A percentile compares a stretch with the other conserved stretches of the same genome.
These are phyloP conservation scores for Haplosporangium gracile DNA, from an alignment of 192 early-diverging fungal species.

Conservation along the genomic window DNA sequence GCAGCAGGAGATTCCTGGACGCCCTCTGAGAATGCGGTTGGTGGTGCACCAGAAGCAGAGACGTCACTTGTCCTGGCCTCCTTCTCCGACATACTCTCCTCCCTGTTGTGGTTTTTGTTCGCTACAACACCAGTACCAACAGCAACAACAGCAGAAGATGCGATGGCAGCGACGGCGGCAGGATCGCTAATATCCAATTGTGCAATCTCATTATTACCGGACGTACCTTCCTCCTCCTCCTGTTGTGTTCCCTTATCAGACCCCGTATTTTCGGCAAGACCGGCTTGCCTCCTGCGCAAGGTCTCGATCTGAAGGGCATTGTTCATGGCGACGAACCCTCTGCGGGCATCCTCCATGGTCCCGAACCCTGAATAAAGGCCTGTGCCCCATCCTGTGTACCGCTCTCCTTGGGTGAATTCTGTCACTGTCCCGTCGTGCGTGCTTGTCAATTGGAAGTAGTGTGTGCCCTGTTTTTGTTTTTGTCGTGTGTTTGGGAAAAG, in stretches of 20 bases:
- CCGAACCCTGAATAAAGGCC: constrained; percentile 10
- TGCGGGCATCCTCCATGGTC: constrained; percentile 21
- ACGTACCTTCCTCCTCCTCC: too few relatives aligned
- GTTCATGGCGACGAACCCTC: constrained; percentile 32
- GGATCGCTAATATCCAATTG: constrained; percentile 38
- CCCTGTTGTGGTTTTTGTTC: background rate
- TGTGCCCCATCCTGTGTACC: constrained; percentile 27
- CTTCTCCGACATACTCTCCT: background rate
- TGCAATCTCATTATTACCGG: constrained; percentile 12
- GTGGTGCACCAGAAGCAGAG: background rate
- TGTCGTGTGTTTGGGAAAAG: background rate
- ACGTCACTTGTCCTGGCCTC: background rate
- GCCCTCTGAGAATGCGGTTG: background rate
- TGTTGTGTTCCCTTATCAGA: background rate
- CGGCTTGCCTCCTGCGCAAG: constrained; percentile 10
- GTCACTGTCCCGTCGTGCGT: constrained; percentile 14
- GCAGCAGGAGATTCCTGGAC: background rate
- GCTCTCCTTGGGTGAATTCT: constrained; percentile 42
- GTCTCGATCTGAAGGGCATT: constrained; percentile 28
- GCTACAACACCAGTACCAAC: too few relatives aligned
- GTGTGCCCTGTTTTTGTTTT: constrained; percentile 25
- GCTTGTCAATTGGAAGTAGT: constrained; percentile 40
- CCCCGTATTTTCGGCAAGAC: constrained; percentile 9
- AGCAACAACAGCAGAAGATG: background rate
- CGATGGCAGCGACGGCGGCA: constrained; percentile 22